phyloP scores from a whole-genome alignment of 2,329 filamentous ascomycete genomes.

The Fusarium sublunatum region DNA sequence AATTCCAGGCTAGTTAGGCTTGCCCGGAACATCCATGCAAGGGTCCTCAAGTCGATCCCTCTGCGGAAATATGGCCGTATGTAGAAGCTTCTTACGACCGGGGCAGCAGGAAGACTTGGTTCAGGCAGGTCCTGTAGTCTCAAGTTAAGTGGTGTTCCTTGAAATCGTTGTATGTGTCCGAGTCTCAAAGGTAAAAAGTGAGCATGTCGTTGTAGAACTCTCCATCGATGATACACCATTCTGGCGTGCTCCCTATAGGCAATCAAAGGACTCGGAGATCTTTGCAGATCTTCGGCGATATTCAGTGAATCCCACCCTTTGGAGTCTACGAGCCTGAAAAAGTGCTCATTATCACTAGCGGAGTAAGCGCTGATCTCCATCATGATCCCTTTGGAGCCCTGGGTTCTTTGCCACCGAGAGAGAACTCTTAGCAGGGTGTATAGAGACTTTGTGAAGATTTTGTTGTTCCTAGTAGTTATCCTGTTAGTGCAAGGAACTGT shows the following conservation, averaged over 20 bases:
- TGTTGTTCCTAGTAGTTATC: slow-evolving; percentile 15
- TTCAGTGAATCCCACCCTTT: slow-evolving; percentile 10
- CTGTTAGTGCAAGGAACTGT: neutral
- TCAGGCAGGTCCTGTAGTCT: neutral
- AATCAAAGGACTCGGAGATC: neutral
- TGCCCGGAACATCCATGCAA: slow-evolving; percentile 15
- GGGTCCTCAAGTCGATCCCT: neutral
- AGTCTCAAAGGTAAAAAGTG: no score
- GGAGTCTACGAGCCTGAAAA: neutral
- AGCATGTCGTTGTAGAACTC: no score
- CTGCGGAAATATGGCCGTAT: slow-evolving; percentile 4
- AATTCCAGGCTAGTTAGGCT: slow-evolving; percentile 11
- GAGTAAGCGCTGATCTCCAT: slow-evolving; percentile 21
- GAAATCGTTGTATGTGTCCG: neutral
- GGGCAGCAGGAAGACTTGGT: neutral
- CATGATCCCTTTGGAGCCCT: neutral
- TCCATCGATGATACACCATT: no score
- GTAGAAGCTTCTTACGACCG: slow-evolving; percentile 14
- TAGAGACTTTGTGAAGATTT: slow-evolving; percentile 1
- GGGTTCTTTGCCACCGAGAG: slow-evolving; percentile 5
- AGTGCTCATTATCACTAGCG: slow-evolving; percentile 18
- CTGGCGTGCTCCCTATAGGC: neutral
- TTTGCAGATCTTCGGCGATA: slow-evolving; percentile 1
- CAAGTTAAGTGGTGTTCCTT: slow-evolving; percentile 18
- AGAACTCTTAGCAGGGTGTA: neutral